Evolutionary conservation across 305 asterid genomes (phyloP).

Genomic region (Coffea humblotiana): DNA sequence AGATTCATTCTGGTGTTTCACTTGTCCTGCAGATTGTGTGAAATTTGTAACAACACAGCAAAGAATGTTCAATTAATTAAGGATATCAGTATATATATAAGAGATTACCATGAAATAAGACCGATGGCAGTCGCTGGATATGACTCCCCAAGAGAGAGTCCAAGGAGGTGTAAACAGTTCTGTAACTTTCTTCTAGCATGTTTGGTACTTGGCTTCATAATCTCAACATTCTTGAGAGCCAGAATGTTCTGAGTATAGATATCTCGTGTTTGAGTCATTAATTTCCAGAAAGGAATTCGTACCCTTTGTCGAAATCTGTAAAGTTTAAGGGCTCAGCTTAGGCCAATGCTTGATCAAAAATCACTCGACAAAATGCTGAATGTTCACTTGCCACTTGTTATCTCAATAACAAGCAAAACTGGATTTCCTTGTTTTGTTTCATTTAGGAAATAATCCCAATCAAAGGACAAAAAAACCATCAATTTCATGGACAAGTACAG

Average conservation of each 20-base stretch:
- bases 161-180: slow-evolving; percentile 26
- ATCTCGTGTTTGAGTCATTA: background rate
- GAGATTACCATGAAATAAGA: slow-evolving; percentile 38
- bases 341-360: background rate
- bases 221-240: slow-evolving; percentile 39
- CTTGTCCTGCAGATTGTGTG: slow-evolving; percentile 39
- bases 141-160: slow-evolving; percentile 19
- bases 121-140: slow-evolving; percentile 16
- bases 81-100: slow-evolving; percentile 32
- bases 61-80: slow-evolving; percentile 29
- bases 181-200: slow-evolving; percentile 37
- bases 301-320: background rate
- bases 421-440: background rate
- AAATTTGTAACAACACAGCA: slow-evolving; percentile 47
- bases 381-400: background rate
- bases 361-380: background rate
- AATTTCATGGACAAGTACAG: too few relatives aligned
- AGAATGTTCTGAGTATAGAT: background rate
- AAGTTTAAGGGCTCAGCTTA: background rate
- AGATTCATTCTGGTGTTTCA: background rate
- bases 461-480: too few relatives aligned
- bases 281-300: background rate
- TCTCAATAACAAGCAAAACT: background rate
- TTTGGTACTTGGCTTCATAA: slow-evolving; percentile 34
- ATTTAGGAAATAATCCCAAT: background rate